Evolutionary conservation across 768 basidiomycete species (phyloP).

Genomic region (Psilocybe subaeruginosa): DNA sequence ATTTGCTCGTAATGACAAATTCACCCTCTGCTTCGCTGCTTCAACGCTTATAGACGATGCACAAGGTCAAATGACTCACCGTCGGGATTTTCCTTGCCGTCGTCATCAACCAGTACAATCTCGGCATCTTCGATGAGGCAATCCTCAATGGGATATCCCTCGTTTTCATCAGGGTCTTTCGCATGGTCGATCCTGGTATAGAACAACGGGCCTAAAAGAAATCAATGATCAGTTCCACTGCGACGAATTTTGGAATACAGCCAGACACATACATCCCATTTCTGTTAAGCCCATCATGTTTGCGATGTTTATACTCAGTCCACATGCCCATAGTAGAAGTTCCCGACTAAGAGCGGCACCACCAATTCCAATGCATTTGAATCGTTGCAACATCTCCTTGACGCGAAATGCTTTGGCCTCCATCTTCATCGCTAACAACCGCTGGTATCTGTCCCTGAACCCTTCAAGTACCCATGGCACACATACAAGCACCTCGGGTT

Average conservation of each 20-base stretch:
- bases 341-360: slow-evolving; percentile 25
- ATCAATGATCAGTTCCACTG: not conserved
- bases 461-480: slow-evolving; percentile 32
- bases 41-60: too few relatives aligned
- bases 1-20: slow-evolving; percentile 24
- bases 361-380: slow-evolving; percentile 23
- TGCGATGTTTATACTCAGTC: slow-evolving; percentile 18
- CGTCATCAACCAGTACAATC: slow-evolving; percentile 20
- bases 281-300: slow-evolving; percentile 33
- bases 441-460: slow-evolving; percentile 14
- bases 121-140: slow-evolving; percentile 20
- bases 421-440: not conserved
- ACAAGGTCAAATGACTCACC: slow-evolving; percentile 10
- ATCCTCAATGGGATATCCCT: slow-evolving; percentile 21
- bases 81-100: slow-evolving; percentile 12
- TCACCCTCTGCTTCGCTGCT: slow-evolving; percentile 23
- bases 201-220: slow-evolving; percentile 24
- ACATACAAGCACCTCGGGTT: slow-evolving; percentile 19
- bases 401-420: slow-evolving; percentile 7
- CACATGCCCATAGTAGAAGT: slow-evolving; percentile 22
- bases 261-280: slow-evolving; percentile 20
- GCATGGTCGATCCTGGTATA: slow-evolving; percentile 7
- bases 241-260: not conserved
- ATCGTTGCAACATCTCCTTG: slow-evolving; percentile 10
- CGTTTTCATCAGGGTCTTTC: slow-evolving; percentile 1